Evolutionary conservation across 441 rosid species (phyloP), one percentile per base, ranked within the genome.

Genomic region (Hura crepitans): DNA sequence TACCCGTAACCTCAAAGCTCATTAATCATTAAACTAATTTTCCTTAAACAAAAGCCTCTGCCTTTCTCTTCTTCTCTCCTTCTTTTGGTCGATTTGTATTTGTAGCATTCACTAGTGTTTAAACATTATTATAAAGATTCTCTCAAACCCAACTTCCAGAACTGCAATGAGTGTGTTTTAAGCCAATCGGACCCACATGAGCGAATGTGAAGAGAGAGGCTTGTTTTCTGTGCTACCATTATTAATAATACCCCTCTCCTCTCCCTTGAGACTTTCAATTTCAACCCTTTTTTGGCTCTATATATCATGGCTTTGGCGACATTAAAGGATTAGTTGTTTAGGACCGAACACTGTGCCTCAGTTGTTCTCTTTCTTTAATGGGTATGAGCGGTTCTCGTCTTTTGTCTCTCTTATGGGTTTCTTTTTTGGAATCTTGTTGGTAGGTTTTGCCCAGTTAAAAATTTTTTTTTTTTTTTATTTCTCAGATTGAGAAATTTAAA

Each of bases 101-200:
- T 14, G 64, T 45, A 15, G 39, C 39, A 35, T 13, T 71, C 50
- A 39, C 46, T 33, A 62, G 54, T 71, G 62, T 72, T 77, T 70
- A 65, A 65, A 69, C 67, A 20, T n/a, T 47, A 27, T 54, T 43
- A 57, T 57, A 57, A 57, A 69, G 67, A 74, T 56, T 65, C 72
- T 31, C 45, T 25, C 30, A 53, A 43, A 55, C 11, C 63, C 59
- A 68, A 80, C 69, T 62, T 81, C 77, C 57, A 74, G 81, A 77
- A 76, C 61, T 73, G 81, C 79, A 81, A 87, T 83, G 93, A 87
- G 87, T 86, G 78, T 82, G 90, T 81, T 81, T 68, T 57, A 83
- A 85, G 93, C 80, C 56, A 74, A 73, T 66, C 27, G 89, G 80
- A 69, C 88, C 93, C 92, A 85, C 91, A 71, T 76, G 80, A 33